Evolutionary conservation across 495 filamentous ascomycete species (phyloP).

Genomic region (Hyaloscypha bicolor): DNA sequence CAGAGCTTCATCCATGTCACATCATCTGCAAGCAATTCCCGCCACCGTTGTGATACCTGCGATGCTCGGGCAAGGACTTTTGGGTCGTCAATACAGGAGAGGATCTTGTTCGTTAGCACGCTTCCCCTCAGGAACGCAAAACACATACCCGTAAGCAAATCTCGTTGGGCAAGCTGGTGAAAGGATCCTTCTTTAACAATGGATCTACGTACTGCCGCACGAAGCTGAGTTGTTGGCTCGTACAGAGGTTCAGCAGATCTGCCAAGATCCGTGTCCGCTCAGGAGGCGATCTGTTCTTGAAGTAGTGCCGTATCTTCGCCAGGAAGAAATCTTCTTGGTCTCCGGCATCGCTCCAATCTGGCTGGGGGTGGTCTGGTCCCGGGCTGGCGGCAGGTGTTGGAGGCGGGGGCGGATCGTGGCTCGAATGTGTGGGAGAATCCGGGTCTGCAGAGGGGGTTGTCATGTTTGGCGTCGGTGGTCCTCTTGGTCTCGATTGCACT

Average conservation of each 20-base stretch:
- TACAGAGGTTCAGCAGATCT: conserved; percentile 87
- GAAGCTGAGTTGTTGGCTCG: conserved; percentile 92
- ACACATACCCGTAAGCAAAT: conserved; percentile 76
- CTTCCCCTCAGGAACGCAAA: neutral
- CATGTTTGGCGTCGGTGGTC: conserved; percentile 60
- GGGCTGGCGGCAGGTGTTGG: conserved; percentile 60
- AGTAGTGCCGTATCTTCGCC: conserved; percentile 50
- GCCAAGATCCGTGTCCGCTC: conserved; percentile 68
- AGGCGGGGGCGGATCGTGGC: conserved; percentile 49
- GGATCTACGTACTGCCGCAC: conserved; percentile 92
- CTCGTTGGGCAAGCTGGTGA: conserved; percentile 85
- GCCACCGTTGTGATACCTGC: conserved; percentile 90
- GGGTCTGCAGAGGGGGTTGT: conserved; percentile 58
- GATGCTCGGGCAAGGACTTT: conserved; percentile 89
- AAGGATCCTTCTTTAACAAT: conserved; percentile 92
- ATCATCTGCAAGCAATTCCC: conserved; percentile 91
- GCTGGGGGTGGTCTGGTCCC: conserved; percentile 51
- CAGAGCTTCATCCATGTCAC: conserved; percentile 97
- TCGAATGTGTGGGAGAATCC: conserved; percentile 42
- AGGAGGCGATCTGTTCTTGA: conserved; percentile 49
- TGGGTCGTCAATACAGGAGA: conserved; percentile 93
- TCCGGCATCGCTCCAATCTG: conserved; percentile 54
- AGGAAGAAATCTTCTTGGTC: conserved; percentile 56
- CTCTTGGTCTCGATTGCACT: conserved; percentile 45
- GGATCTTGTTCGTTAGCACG: conserved; percentile 56